A percentile compares a stretch with the other conserved stretches of the same genome.
Conservation (phyloP, 78 protist species). For the Dictyostelium brefeldianum region DNA sequence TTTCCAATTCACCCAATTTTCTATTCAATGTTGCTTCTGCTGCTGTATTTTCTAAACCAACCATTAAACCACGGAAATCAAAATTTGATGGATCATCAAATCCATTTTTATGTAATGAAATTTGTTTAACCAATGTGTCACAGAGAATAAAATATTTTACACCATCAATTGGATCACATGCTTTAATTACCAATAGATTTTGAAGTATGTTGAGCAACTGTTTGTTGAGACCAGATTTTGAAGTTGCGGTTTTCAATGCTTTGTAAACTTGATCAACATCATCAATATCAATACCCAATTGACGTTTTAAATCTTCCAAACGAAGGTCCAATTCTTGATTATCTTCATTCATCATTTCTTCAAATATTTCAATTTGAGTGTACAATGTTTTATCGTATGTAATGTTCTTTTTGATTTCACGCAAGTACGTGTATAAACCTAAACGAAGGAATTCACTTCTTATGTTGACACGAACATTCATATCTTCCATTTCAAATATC, state of each 20-base stretch:
- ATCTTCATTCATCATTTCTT: constrained; percentile 77
- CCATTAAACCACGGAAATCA: constrained; percentile 41
- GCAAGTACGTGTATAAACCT: constrained; percentile 44
- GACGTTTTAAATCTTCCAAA: constrained; percentile 42
- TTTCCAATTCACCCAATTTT: constrained; percentile 62
- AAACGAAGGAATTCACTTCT: constrained; percentile 47
- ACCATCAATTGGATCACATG: constrained; percentile 57
- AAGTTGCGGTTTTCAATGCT: constrained; percentile 33
- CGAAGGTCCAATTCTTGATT: constrained; percentile 59
- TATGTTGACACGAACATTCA: constrained; percentile 39
- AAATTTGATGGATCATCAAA: constrained; percentile 1
- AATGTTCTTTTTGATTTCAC: constrained; percentile 9
- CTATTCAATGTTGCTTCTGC: constrained; percentile 42
- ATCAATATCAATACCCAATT: constrained; percentile 63
- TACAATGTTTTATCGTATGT: constrained; percentile 24
- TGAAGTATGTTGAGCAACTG: constrained; percentile 11
- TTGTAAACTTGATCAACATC: constrained; percentile 48
- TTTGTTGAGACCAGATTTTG: constrained; percentile 39
- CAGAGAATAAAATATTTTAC: constrained; percentile 37
- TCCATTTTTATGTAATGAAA: constrained; percentile 22
- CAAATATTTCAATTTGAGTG: constrained; percentile 73
- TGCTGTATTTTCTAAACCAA: constrained; percentile 14
- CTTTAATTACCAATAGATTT: constrained; percentile 52
- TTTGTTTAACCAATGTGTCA: constrained; percentile 41
- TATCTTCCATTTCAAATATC: constrained; percentile 70